Evolutionary conservation across 306 rosid genomes (phyloP).

Genomic region (Alnus glutinosa): DNA sequence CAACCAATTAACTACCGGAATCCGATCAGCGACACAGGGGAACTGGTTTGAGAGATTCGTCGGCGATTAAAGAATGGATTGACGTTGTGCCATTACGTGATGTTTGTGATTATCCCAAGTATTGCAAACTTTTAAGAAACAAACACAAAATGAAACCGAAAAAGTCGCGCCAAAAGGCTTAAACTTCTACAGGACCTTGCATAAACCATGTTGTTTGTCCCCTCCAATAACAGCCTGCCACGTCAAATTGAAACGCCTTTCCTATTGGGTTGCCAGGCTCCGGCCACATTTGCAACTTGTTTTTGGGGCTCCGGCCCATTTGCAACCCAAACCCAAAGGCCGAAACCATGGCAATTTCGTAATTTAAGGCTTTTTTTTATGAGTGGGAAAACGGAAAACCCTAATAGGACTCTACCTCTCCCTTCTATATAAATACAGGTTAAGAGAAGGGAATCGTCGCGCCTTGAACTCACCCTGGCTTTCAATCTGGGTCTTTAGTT

Average conservation of each 20-base stretch:
- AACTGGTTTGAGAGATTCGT: not conserved
- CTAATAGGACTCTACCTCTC: not conserved
- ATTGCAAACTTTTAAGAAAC: no score
- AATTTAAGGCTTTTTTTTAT: no score
- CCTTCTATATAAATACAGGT: not conserved
- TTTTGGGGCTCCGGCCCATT: not conserved
- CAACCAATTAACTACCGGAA: not conserved
- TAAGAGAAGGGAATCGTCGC: not conserved
- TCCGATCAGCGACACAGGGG: not conserved
- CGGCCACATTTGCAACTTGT: not conserved
- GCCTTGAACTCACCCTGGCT: no score
- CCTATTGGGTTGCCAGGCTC: not conserved
- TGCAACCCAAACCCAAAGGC: not conserved
- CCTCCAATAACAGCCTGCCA: no score
- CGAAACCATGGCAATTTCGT: no score
- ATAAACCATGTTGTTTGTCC: no score
- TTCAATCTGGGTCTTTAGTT: not conserved
- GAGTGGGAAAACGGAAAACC: not conserved
- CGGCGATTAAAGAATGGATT: not conserved
- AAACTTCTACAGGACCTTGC: no score
- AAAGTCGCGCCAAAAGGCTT: no score
- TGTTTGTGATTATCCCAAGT: no score
- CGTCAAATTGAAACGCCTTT: not conserved
- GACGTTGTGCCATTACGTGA: not conserved
- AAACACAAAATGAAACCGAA: no score